Conservation (phyloP, 768 basidiomycete genomes). For the Tulasnella sp. region DNA sequence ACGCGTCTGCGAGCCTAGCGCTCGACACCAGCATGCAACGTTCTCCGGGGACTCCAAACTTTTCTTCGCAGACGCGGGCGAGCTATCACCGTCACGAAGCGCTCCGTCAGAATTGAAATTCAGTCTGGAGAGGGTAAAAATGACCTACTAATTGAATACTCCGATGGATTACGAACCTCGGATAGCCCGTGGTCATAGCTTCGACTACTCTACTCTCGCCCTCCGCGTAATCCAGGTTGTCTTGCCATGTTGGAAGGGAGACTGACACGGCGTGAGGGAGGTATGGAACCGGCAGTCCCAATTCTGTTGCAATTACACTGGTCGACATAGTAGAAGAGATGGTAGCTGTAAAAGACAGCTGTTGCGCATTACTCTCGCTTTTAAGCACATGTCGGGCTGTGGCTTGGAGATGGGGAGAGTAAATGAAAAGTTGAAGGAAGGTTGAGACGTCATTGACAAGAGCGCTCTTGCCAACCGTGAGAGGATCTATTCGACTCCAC, state of each 20-base stretch:
- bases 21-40: slow-evolving; percentile 79
- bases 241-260: slow-evolving; percentile 88
- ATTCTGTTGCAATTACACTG: slow-evolving; percentile 21
- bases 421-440: slow-evolving; percentile 55
- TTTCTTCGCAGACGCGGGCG: slow-evolving; percentile 71
- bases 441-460: too few relatives aligned
- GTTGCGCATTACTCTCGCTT: too few relatives aligned
- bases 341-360: too few relatives aligned
- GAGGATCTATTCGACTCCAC: background rate
- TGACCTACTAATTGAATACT: slow-evolving; percentile 69
- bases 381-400: too few relatives aligned
- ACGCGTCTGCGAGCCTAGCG: slow-evolving; percentile 69
- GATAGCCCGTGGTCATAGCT: slow-evolving; percentile 87
- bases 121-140: background rate
- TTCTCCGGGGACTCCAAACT: slow-evolving; percentile 73
- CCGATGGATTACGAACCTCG: slow-evolving; percentile 89
- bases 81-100: slow-evolving; percentile 56
- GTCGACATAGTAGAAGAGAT: background rate
- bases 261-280: slow-evolving; percentile 88
- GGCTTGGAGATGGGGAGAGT: slow-evolving; percentile 10
- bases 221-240: slow-evolving; percentile 90
- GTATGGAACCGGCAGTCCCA: slow-evolving; percentile 36
- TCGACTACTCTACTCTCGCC: slow-evolving; percentile 78
- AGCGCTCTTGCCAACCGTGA: background rate
- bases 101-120: slow-evolving; percentile 22